phyloP scores from a whole-genome alignment of 176 grass and related monocot species.

The Melocanna baccifera region DNA sequence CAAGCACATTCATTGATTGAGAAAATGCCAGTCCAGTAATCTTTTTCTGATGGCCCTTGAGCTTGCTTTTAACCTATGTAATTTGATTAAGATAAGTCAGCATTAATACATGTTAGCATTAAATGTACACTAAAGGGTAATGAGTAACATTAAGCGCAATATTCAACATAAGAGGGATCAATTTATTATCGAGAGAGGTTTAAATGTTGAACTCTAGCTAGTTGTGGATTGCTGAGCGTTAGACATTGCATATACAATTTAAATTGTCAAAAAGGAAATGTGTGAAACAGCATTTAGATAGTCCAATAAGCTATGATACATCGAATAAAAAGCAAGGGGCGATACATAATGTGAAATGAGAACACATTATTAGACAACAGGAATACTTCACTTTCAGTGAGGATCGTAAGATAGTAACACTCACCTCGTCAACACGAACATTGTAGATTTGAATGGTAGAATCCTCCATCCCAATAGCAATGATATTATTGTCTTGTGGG shows the following conservation, averaged over 20 bases:
- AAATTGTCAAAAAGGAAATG: background rate
- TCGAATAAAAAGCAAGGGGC: background rate
- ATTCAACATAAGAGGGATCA: background rate
- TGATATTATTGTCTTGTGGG: conserved; percentile 99
- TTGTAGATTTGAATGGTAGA: conserved; percentile 98
- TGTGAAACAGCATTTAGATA: background rate
- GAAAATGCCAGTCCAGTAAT: conserved; percentile 98
- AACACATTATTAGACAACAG: background rate
- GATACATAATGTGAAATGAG: background rate
- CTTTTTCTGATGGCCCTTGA: conserved; percentile 96
- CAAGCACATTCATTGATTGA: conserved; percentile 80
- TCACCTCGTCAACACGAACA: conserved; percentile 93
- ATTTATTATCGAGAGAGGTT: background rate
- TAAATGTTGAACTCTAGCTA: background rate
- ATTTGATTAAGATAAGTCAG: background rate
- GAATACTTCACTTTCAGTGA: conserved; percentile 18
- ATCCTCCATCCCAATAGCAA: conserved; percentile 99
- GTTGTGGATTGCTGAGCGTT: background rate
- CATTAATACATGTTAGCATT: background rate
- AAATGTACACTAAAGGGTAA: background rate
- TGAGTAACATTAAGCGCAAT: background rate
- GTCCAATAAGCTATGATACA: background rate
- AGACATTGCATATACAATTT: background rate
- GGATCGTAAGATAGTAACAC: background rate
- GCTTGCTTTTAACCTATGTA: conserved; percentile 85